These are phyloP conservation scores for Selenicereus undatus DNA, from an alignment of 148 eudicot genomes.

Conservation along the genomic window DNA sequence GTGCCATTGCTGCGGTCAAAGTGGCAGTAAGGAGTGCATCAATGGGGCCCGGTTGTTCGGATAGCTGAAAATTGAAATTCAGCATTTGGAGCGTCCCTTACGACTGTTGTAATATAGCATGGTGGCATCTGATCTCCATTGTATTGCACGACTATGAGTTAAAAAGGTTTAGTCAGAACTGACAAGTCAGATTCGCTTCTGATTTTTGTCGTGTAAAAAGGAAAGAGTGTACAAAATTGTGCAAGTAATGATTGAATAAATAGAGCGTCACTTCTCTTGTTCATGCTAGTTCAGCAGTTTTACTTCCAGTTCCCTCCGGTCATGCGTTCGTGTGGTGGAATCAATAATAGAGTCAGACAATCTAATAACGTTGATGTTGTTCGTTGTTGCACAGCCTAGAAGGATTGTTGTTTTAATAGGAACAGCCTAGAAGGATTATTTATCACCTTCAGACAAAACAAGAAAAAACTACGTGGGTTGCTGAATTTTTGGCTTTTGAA, in stretches of 20 bases:
- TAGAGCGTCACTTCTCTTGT: slow-evolving; percentile 8
- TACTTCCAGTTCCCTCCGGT: too few species aligned
- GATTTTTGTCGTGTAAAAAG: slow-evolving; percentile 3
- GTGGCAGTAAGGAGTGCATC: slow-evolving; percentile 73
- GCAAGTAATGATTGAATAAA: background rate
- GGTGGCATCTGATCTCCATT: slow-evolving; percentile 4
- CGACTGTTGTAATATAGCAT: slow-evolving; percentile 7
- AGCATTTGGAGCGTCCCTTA: background rate
- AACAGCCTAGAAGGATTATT: too few species aligned
- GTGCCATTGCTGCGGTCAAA: slow-evolving; percentile 77
- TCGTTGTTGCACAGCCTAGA: too few species aligned
- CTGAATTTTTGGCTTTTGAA: too few species aligned
- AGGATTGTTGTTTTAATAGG: too few species aligned
- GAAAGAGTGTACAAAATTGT: slow-evolving; percentile 13
- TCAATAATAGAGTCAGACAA: too few species aligned
- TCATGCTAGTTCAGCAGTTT: background rate
- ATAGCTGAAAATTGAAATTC: slow-evolving; percentile 6
- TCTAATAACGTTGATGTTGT: too few species aligned
- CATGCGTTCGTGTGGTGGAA: too few species aligned
- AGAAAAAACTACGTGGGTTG: too few species aligned
- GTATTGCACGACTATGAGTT: background rate
- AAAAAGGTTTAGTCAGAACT: slow-evolving; percentile 9
- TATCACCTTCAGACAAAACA: too few species aligned
- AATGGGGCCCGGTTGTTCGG: slow-evolving; percentile 44
- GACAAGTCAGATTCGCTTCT: background rate